Evolutionary conservation across 768 basidiomycete genomes (phyloP).

Genomic region (Hebeloma cylindrosporum): DNA sequence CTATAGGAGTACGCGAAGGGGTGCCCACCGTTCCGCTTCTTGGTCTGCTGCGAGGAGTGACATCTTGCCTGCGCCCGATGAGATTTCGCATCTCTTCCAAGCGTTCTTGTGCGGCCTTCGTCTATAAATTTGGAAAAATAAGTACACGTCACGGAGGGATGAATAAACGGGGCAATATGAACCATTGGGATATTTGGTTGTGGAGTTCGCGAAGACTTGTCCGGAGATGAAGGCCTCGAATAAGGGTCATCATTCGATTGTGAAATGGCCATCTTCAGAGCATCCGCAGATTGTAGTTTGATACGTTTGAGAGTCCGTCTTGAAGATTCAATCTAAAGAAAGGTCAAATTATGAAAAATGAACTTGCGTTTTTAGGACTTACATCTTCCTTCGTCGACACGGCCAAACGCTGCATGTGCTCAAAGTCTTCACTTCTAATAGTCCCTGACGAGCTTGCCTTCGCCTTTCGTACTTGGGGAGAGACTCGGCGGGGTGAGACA

Average conservation of each 20-base stretch:
- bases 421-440: constrained; percentile 38
- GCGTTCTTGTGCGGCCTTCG: constrained; percentile 71
- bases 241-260: constrained; percentile 31
- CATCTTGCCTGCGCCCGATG: constrained; percentile 59
- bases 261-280: constrained; percentile 27
- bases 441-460: constrained; percentile 32
- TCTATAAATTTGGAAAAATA: constrained; percentile 39
- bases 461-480: constrained; percentile 49
- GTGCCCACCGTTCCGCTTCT: constrained; percentile 39
- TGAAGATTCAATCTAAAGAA: constrained; percentile 65
- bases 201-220: constrained; percentile 50
- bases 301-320: constrained; percentile 74
- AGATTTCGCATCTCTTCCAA: constrained; percentile 83
- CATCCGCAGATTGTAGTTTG: constrained; percentile 67
- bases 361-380: constrained; percentile 21
- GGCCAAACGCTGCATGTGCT: constrained; percentile 48
- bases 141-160: neutral
- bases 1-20: constrained; percentile 23
- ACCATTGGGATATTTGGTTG: constrained; percentile 48
- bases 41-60: constrained; percentile 48
- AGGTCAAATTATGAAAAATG: neutral
- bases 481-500: constrained; percentile 52
- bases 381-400: constrained; percentile 69
- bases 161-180: constrained; percentile 17
- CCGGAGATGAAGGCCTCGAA: constrained; percentile 57